Base-by-base conservation (phyloP, 345 rosid species). In the Linum usitatissimum region DNA sequence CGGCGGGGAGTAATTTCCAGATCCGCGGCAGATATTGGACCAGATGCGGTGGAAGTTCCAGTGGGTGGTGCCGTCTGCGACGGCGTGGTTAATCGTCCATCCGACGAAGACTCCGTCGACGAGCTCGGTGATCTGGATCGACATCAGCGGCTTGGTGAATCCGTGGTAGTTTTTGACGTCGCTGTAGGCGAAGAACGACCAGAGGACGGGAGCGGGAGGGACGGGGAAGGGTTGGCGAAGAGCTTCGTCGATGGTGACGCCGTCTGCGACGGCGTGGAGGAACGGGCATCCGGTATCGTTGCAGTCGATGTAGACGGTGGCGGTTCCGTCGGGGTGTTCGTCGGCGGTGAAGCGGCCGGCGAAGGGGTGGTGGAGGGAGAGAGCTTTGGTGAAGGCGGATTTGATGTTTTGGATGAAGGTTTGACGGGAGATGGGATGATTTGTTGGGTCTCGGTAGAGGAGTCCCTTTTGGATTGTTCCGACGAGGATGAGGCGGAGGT, bases 31-130 rank as follows among this genome's bases (percentile, higher is more conserved):
- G 17, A 72, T 75, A 66, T 78, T 73, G 0, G 86, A 76, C 83
- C 90, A 80, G 0, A 75, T 51, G 6, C 77, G 72, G 40, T 82
- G 14, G 64, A 84, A 78, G 40, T 70, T 65, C 86, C 85, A 82
- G 20, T 82, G 62, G 0, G 86, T 67, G 0, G 48, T 14, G 0
- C 81, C 82, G 40, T 82, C 85, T 0, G 60, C 76, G 0, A 71
- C 78, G 0, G 64, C 53, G 15, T 78, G 81, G 57, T 78, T 82
- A 1, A 69, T 56, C 12, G 78, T 71, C 19, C 78, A 76, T 8
- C 83, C 83, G 6, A 82, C 31, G 18, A 73, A 84, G 6, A 77
- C 6, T 0, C 85, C 84, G 59, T 82, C 80, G 0, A 15, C 68
- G 21, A 82, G 76, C 70, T 82, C 78, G 0, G 87, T 78, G 6